These are phyloP conservation scores for Candida manassasensis DNA, from an alignment of 805 yeast genomes.

Conservation along the genomic window DNA sequence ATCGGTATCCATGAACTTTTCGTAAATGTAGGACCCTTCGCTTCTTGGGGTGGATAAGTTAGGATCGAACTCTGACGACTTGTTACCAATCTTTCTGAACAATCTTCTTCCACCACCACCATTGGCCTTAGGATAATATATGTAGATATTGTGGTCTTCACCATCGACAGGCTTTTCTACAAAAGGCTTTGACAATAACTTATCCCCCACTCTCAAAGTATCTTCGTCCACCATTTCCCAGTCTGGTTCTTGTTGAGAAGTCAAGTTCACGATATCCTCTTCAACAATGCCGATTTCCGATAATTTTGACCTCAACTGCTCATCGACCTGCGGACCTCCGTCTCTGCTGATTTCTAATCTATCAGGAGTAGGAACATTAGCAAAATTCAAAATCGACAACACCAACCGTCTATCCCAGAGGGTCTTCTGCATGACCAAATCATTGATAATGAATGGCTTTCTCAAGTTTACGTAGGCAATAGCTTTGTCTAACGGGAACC, in stretches of 20 bases:
- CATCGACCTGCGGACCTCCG: conserved; percentile 87
- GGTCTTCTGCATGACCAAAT: conserved; percentile 83
- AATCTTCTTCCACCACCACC: conserved; percentile 98
- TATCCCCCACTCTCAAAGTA: conserved; percentile 71
- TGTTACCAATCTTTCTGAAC: conserved; percentile 94
- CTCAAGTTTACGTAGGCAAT: conserved; percentile 83
- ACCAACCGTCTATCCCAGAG: conserved; percentile 97
- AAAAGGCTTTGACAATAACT: conserved; percentile 75
- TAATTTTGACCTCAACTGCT: conserved; percentile 45
- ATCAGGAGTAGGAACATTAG: conserved; percentile 84
- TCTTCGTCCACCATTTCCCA: conserved; percentile 85
- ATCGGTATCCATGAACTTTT: conserved; percentile 95
- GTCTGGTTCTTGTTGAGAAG: conserved; percentile 66
- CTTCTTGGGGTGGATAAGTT: conserved; percentile 69
- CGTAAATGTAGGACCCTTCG: conserved; percentile 88
- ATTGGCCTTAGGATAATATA: conserved; percentile 78
- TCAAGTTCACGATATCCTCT: conserved; percentile 53
- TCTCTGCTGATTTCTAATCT: conserved; percentile 89
- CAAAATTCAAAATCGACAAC: conserved; percentile 68
- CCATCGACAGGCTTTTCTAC: conserved; percentile 99
- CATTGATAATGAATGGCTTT: conserved; percentile 86
- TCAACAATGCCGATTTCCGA: conserved; percentile 36
- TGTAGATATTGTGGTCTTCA: conserved; percentile 94
- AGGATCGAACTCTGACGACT: conserved; percentile 94
- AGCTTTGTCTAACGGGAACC: conserved; percentile 95